Percentiles rank a stretch among this genome's conserved stretches.
Conservation (phyloP, 495 filamentous ascomycete genomes). For the Halenospora varia region DNA sequence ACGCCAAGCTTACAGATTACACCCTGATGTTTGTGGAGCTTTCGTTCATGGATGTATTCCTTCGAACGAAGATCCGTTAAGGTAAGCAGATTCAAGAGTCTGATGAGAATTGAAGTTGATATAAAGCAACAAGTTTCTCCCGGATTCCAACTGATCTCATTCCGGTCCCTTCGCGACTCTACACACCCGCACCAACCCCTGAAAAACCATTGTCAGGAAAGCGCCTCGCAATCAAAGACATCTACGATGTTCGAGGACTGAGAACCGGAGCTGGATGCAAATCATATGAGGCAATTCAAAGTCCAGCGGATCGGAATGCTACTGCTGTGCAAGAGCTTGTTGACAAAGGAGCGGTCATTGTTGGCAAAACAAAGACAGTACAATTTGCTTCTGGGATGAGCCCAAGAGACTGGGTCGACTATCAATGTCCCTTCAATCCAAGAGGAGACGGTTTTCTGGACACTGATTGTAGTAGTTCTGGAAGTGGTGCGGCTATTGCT, state of each 20-base stretch:
- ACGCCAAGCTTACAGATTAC: background rate
- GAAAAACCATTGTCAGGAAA: constrained; percentile 35
- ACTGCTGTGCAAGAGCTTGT: constrained; percentile 35
- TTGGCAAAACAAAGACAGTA: constrained; percentile 44
- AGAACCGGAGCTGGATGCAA: constrained; percentile 39
- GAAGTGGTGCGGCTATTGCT: constrained; percentile 34
- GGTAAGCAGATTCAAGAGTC: background rate
- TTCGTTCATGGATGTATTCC: background rate
- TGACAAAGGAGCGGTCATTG: constrained; percentile 40
- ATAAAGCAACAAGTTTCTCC: background rate
- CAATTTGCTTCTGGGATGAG: constrained; percentile 35
- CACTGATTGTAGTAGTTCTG: constrained; percentile 35
- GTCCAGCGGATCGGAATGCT: constrained; percentile 28
- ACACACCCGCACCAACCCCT: constrained; percentile 26
- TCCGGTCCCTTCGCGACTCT: constrained; percentile 41
- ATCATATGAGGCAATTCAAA: constrained; percentile 36
- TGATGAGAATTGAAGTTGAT: background rate
- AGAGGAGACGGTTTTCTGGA: constrained; percentile 43
- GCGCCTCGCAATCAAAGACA: constrained; percentile 42
- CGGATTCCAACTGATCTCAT: constrained; percentile 3
- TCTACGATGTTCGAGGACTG: constrained; percentile 39
- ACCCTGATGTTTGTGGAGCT: background rate
- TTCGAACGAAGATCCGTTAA: background rate
- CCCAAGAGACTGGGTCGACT: constrained; percentile 20
- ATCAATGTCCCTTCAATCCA: constrained; percentile 38